Conservation (phyloP, 768 basidiomycete genomes). For the Macrolepiota fuliginosa region DNA sequence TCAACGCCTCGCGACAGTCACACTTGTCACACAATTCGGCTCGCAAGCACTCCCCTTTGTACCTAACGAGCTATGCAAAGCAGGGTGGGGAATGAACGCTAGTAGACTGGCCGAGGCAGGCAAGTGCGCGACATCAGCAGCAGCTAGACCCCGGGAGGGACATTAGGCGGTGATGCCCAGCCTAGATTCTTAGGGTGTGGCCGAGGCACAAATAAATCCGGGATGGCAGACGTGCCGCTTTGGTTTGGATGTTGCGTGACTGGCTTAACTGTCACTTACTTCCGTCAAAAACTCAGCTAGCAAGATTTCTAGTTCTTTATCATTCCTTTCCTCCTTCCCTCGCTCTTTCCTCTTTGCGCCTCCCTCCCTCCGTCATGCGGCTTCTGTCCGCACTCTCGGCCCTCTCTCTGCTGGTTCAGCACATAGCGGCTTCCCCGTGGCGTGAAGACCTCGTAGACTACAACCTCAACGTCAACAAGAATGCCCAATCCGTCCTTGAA, state of each 20-base stretch:
- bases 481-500: slow-evolving; percentile 62
- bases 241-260: slow-evolving; percentile 1
- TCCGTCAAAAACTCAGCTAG: slow-evolving; percentile 10
- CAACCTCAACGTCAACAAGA: slow-evolving; percentile 78
- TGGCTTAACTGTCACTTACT: slow-evolving; percentile 12
- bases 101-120: background rate
- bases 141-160: background rate
- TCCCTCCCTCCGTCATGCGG: slow-evolving; percentile 36
- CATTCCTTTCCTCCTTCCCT: slow-evolving; percentile 4
- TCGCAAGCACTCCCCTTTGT: background rate
- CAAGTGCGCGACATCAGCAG: background rate
- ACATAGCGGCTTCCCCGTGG: slow-evolving; percentile 61
- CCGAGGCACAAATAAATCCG: background rate
- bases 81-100: background rate
- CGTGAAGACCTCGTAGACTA: slow-evolving; percentile 62
- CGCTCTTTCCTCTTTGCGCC: background rate
- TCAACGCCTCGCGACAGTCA: background rate
- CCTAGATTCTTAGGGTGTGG: background rate
- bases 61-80: background rate
- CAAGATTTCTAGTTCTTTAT: background rate
- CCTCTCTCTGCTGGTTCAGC: slow-evolving; percentile 34
- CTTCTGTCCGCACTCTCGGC: slow-evolving; percentile 40
- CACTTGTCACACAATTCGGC: background rate
- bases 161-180: background rate
- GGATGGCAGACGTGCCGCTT: background rate